Percentiles rank a stretch among this genome's conserved stretches.
Evolutionary conservation across 1,284 basidiomycete species (phyloP).

Genomic region (Trametes polyzona): DNA sequence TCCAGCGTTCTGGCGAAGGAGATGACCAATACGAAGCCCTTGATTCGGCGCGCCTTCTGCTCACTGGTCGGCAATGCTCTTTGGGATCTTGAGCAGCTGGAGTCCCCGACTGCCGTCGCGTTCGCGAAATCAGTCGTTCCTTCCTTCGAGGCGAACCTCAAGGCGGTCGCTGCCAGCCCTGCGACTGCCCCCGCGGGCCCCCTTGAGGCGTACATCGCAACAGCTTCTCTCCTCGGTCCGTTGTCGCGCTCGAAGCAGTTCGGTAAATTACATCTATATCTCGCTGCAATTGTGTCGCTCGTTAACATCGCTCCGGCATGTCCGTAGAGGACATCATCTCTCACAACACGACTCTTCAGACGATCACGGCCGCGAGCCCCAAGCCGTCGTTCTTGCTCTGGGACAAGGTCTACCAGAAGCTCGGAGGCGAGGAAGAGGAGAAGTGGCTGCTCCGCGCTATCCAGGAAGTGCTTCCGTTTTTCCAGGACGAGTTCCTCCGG

Average conservation of each 20-base stretch:
- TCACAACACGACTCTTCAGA: constrained; percentile 47
- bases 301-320: constrained; percentile 13
- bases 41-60: constrained; percentile 42
- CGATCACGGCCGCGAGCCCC: constrained; percentile 47
- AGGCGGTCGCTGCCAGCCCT: constrained; percentile 63
- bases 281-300: constrained; percentile 5
- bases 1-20: constrained; percentile 65
- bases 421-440: constrained; percentile 68
- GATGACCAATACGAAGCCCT: constrained; percentile 54
- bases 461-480: constrained; percentile 54
- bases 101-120: constrained; percentile 41
- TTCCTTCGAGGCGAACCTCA: constrained; percentile 72
- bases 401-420: constrained; percentile 85
- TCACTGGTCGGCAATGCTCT: constrained; percentile 41
- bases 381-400: constrained; percentile 88
- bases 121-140: constrained; percentile 62
- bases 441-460: constrained; percentile 79
- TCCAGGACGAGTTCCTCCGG: constrained; percentile 57
- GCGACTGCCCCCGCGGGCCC: constrained; percentile 64
- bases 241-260: constrained; percentile 53
- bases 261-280: constrained; percentile 44
- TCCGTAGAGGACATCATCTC: constrained; percentile 41
- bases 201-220: constrained; percentile 83
- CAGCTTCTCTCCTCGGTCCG: constrained; percentile 71
- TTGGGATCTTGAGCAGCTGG: constrained; percentile 39